phyloP scores from a whole-genome alignment of 176 grass and related monocot species.

The Cymbopogon citratus region DNA sequence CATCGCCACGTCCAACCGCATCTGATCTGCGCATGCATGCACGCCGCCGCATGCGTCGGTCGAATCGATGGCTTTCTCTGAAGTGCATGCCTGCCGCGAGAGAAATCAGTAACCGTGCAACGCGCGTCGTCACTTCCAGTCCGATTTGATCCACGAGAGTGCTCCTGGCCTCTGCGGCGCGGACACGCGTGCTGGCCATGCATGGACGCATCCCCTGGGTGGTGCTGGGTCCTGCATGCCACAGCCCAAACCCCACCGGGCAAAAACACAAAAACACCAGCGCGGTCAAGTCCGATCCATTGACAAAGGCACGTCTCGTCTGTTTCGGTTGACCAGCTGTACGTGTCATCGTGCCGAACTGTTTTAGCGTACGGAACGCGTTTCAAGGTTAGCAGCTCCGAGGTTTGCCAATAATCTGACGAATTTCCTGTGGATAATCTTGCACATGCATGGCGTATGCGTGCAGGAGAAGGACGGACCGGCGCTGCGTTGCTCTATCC shows the following conservation, averaged over 20 bases:
- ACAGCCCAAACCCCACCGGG: not conserved
- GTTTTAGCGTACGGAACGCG: not conserved
- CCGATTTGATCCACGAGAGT: not conserved
- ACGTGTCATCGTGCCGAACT: not conserved
- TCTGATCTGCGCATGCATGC: conserved; percentile 11
- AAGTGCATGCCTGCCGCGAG: not conserved
- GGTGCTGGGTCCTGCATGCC: too few species aligned
- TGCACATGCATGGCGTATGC: too few species aligned
- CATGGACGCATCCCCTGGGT: not conserved
- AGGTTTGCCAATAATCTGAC: not conserved
- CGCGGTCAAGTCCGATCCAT: not conserved
- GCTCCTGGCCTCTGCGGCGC: not conserved
- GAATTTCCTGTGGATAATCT: not conserved
- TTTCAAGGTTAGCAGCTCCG: not conserved
- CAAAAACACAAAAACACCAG: not conserved
- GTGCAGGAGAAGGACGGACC: too few species aligned
- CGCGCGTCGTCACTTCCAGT: not conserved
- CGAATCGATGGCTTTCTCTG: conserved; percentile 31
- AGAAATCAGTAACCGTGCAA: not conserved
- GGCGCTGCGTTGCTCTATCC: not conserved
- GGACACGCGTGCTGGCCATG: not conserved
- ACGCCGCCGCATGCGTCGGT: conserved; percentile 35
- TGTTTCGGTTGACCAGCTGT: not conserved
- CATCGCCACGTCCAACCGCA: not conserved
- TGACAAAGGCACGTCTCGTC: too few species aligned